Evolutionary conservation across 2,329 filamentous ascomycete species (phyloP).

Genomic region (Leptographium lundbergii): DNA sequence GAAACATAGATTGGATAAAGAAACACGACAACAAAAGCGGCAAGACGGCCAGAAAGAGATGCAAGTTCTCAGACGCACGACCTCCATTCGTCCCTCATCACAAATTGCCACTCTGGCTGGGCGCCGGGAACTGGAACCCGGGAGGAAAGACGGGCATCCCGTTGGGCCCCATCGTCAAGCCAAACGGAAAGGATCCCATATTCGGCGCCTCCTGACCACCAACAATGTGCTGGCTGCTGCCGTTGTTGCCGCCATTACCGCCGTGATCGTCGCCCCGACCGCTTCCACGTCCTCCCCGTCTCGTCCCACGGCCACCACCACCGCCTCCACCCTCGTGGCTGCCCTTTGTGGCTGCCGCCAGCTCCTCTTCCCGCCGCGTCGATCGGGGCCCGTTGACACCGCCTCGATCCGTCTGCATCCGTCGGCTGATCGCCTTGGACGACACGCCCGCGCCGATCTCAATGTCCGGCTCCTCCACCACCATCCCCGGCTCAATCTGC

Average conservation of each 20-base stretch:
- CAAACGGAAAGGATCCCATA: conserved; percentile 25
- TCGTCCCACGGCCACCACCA: conserved; percentile 11
- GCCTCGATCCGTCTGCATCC: conserved; percentile 57
- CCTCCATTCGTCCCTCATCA: not conserved
- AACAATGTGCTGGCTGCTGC: conserved; percentile 4
- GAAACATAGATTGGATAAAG: not conserved
- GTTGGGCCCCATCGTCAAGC: conserved; percentile 30
- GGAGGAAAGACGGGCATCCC: conserved; percentile 38
- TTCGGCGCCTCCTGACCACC: conserved; percentile 11
- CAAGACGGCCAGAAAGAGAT: too few species aligned
- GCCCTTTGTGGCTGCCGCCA: not conserved
- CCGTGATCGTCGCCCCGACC: conserved; percentile 17
- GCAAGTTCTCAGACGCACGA: too few species aligned
- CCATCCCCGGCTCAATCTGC: conserved; percentile 67
- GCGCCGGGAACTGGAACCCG: conserved; percentile 25
- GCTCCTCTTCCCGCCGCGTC: conserved; percentile 29
- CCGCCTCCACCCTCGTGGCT: conserved; percentile 5
- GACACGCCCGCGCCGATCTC: conserved; percentile 96
- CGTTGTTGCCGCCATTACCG: not conserved
- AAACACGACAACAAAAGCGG: not conserved
- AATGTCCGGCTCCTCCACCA: conserved; percentile 95
- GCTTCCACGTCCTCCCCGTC: conserved; percentile 8
- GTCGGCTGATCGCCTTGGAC: conserved; percentile 68
- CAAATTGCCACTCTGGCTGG: conserved; percentile 3
- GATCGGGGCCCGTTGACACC: conserved; percentile 54